Evolutionary conservation across 75 land plant genomes (phyloP).

Genomic region (Picea sitchensis): DNA sequence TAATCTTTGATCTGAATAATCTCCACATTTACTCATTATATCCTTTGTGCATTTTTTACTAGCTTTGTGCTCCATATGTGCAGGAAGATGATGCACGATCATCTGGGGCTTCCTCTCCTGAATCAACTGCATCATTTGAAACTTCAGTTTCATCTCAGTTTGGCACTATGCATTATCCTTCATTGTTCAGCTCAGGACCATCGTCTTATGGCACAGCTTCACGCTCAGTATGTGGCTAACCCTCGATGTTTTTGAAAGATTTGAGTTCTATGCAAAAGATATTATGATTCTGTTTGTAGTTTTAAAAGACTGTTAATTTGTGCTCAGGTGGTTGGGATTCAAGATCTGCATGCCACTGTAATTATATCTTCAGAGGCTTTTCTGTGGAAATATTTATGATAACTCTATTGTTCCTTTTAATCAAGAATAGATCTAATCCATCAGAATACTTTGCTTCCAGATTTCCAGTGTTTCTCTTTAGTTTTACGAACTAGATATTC

Average conservation of each 20-base stretch:
- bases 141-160: constrained; percentile 81
- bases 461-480: neutral
- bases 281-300: neutral
- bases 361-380: neutral
- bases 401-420: neutral
- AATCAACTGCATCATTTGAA: constrained; percentile 84
- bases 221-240: constrained; percentile 38
- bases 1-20: constrained; percentile 2
- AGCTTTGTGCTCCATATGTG: neutral
- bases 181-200: constrained; percentile 76
- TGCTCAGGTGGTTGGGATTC: neutral
- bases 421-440: neutral
- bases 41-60: neutral
- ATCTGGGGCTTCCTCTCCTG: constrained; percentile 94
- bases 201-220: constrained; percentile 37
- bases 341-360: neutral
- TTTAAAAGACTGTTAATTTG: neutral
- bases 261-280: neutral
- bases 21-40: neutral
- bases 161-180: constrained; percentile 89
- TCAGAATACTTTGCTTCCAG: neutral
- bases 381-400: neutral
- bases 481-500: neutral
- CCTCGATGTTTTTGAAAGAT: neutral
- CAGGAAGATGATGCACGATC: constrained; percentile 89